Conservation (phyloP, 768 basidiomycete genomes). For the Lactifluus volemus region DNA sequence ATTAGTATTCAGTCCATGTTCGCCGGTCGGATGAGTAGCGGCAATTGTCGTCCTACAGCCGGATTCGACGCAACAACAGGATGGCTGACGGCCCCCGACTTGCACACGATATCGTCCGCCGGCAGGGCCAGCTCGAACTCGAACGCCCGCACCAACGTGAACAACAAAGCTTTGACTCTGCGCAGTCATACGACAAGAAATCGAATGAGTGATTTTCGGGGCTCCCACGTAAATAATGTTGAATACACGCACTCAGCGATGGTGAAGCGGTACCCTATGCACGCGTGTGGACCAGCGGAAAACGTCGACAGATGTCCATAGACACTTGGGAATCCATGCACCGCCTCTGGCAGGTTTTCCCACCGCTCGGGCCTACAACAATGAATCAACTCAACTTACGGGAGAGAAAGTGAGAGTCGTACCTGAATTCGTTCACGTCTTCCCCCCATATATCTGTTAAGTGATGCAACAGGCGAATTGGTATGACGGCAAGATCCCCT, state of each 20-base stretch:
- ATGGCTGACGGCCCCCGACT: constrained; percentile 8
- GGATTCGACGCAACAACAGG: constrained; percentile 6
- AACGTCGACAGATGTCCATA: constrained; percentile 13
- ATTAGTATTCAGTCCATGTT: no score
- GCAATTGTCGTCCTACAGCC: constrained; percentile 8
- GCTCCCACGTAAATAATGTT: no score
- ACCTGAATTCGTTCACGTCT: constrained; percentile 27
- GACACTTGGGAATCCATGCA: constrained; percentile 9
- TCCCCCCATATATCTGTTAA: constrained; percentile 27
- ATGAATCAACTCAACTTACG: background rate
- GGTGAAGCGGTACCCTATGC: constrained; percentile 26
- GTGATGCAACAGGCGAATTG: constrained; percentile 24
- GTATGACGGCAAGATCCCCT: constrained; percentile 20
- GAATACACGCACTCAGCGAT: constrained; percentile 20
- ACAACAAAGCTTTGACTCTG: constrained; percentile 24
- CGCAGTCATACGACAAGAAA: no score
- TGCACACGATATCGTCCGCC: constrained; percentile 11
- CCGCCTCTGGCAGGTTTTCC: constrained; percentile 13
- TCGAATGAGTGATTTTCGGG: no score
- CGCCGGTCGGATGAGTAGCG: background rate
- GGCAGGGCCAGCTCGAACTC: constrained; percentile 19
- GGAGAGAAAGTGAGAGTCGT: background rate
- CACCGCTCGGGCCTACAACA: constrained; percentile 18
- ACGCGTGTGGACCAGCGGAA: constrained; percentile 15
- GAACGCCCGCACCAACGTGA: constrained; percentile 22